Percentiles rank a stretch among this genome's conserved stretches.
Conservation (phyloP, 2,329 filamentous ascomycete genomes). For the Fusarium multiceps region DNA sequence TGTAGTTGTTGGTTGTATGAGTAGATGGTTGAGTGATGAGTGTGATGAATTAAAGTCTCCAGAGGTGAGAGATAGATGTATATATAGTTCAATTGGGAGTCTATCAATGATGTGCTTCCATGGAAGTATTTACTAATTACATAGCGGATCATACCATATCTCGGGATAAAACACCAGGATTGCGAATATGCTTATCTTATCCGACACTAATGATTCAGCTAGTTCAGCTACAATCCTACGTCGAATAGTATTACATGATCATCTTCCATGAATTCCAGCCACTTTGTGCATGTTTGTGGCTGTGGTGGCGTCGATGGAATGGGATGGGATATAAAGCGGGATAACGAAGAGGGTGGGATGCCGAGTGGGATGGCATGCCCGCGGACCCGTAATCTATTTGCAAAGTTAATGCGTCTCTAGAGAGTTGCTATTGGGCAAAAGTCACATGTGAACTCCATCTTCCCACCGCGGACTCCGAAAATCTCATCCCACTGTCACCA, state of each 20-base stretch:
- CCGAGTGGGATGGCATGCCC: slow-evolving; percentile 25
- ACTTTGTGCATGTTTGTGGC: background rate
- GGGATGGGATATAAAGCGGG: background rate
- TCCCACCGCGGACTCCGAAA: background rate
- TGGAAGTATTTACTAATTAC: background rate
- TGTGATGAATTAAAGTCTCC: background rate
- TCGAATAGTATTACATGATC: background rate
- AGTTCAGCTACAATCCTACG: background rate
- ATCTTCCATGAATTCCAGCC: background rate
- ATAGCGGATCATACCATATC: background rate
- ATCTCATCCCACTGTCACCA: slow-evolving; percentile 33
- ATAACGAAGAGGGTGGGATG: slow-evolving; percentile 13
- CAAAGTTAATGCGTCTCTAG: fast-evolving
- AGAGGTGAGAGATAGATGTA: background rate
- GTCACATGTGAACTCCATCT: background rate
- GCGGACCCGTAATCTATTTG: background rate
- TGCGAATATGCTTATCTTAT: slow-evolving; percentile 1
- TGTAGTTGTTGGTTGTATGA: background rate
- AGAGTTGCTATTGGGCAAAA: background rate
- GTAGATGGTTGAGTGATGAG: background rate
- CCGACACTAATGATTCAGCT: background rate
- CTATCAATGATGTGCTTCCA: background rate
- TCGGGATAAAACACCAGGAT: background rate
- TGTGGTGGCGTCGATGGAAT: background rate
- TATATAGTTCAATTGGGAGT: background rate